phyloP scores from a whole-genome alignment of 2,329 filamentous ascomycete species.

The Fusarium sp. region DNA sequence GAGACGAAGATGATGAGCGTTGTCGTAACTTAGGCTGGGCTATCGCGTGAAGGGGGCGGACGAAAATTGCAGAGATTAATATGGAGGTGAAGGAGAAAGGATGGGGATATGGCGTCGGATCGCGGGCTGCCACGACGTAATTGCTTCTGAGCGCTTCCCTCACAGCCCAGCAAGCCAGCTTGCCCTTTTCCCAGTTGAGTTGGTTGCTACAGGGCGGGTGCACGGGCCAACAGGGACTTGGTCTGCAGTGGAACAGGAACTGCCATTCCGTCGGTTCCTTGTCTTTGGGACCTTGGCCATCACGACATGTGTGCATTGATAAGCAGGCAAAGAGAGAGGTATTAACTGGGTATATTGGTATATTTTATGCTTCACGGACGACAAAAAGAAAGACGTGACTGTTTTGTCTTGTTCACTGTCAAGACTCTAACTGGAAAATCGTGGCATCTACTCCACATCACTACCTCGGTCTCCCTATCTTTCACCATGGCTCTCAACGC shows the following conservation, averaged over 20 bases:
- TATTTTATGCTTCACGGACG: neutral
- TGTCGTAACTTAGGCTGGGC: slow-evolving; percentile 12
- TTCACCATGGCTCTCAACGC: neutral
- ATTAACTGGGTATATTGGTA: neutral
- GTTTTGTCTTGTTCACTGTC: neutral
- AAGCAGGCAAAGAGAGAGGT: slow-evolving; percentile 23
- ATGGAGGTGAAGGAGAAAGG: slow-evolving; percentile 27
- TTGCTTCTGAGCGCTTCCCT: slow-evolving; percentile 28
- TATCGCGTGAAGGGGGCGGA: slow-evolving; percentile 21
- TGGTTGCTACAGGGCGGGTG: slow-evolving; percentile 25
- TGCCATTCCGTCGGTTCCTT: slow-evolving; percentile 8
- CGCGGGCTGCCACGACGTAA: slow-evolving; percentile 30
- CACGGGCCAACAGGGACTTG: slow-evolving; percentile 32
- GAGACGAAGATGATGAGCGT: slow-evolving; percentile 18
- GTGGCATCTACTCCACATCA: neutral
- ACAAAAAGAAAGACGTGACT: neutral
- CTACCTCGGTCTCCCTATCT: neutral
- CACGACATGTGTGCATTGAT: slow-evolving; percentile 22
- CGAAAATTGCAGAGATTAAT: slow-evolving; percentile 23
- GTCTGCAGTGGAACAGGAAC: slow-evolving; percentile 14
- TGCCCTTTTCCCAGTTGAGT: slow-evolving; percentile 33
- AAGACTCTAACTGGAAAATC: neutral
- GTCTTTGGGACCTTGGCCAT: slow-evolving; percentile 9
- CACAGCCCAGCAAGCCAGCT: neutral
- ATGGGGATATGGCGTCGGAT: slow-evolving; percentile 24